These are phyloP conservation scores for Entamoeba moshkovskii DNA, from an alignment of 208 protist species.

Conservation along the genomic window DNA sequence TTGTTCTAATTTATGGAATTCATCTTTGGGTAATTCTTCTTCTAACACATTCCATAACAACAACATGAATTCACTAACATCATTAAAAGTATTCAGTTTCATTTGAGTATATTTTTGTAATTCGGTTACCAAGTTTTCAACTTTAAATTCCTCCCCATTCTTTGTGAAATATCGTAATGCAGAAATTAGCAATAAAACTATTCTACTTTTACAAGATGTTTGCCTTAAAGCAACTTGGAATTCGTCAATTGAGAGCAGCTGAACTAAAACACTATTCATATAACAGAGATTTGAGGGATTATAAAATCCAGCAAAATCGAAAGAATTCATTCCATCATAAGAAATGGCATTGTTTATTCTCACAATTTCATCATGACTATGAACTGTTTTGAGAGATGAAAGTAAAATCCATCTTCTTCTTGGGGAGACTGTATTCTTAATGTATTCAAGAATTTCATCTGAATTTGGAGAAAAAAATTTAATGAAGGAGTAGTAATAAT, in stretches of 20 bases:
- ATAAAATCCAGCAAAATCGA: neutral
- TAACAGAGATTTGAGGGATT: neutral
- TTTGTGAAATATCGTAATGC: neutral
- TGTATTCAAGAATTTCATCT: neutral
- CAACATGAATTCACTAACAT: neutral
- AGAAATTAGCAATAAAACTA: neutral
- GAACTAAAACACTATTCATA: neutral
- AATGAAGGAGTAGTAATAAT: neutral
- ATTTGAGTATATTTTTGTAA: neutral
- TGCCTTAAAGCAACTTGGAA: neutral
- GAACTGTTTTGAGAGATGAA: neutral
- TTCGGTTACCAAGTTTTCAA: neutral
- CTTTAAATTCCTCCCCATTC: neutral
- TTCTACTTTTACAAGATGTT: neutral
- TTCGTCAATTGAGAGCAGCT: neutral
- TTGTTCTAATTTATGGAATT: neutral
- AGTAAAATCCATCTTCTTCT: neutral
- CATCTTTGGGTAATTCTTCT: neutral
- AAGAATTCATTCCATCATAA: neutral
- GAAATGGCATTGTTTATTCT: neutral
- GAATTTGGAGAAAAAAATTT: neutral
- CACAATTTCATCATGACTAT: neutral
- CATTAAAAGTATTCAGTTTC: neutral
- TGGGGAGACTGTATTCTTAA: neutral
- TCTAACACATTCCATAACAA: neutral